Evolutionary conservation across 2,329 filamentous ascomycete species (phyloP), one percentile per base, ranked within the genome.

Genomic region (Penicillium verrucosum): DNA sequence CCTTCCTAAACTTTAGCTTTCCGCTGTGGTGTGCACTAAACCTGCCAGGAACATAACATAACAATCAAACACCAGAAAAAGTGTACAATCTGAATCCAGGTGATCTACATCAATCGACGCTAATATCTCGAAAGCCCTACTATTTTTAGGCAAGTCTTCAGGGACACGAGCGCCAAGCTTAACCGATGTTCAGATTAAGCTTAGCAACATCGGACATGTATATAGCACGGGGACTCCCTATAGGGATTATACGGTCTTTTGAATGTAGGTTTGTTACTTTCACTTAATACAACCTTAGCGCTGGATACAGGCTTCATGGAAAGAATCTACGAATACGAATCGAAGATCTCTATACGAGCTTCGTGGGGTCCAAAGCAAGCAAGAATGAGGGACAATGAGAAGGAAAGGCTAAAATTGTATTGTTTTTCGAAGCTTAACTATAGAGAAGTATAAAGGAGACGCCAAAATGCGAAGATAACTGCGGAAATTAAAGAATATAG

Each of bases 131-230:
- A 23, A 34, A 38, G 12, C n/a, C 30, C 30, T 43, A 5, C 52
- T 56, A 52, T 56, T 46, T 56, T 56, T 56, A 52, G 48, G 21
- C 11, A 45, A 40, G 11, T 14, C 47, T 29, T 36, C 53, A 56
- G 47, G 34, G 41, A 56, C 47, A 56, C 41, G 34, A 56, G 41
- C n/a, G 53, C 53, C 53, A 56, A 56, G 53, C 34, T n/a, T 25
- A 14, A 40, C 14, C 47, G 21, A 40, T 41, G 47, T 38, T 51
- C 12, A 4, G 32, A 52, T 41, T 14, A 46, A 46, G 29, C 47
- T 43, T 41, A 45, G 34, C 27, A 46, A 34, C 27, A 45, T 41
- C 27, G 30, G 34, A 23, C 14, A 21, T 7, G 12, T 41, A 18
- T 43, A 45, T 27, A 51, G 27, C 34, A 56, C 34, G 14, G 11